A percentile compares a stretch with the other conserved stretches of the same genome.
Evolutionary conservation across 352 stramenopile species (phyloP).

Genomic region (Elongisporangium undulatum): DNA sequence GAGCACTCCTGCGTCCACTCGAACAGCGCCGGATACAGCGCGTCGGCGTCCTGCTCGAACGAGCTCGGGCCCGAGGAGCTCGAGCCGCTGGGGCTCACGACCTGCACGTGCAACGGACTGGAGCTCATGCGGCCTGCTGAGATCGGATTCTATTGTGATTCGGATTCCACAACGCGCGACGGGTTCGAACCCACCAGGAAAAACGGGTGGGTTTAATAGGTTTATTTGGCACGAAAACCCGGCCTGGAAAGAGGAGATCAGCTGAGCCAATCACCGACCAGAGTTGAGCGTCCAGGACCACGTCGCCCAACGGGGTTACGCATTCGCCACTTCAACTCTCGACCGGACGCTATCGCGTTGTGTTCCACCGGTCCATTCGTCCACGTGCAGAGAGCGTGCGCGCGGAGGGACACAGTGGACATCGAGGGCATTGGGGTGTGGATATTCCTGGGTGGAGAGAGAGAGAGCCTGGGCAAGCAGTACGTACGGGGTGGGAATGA

Average conservation of each 20-base stretch:
- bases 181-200: not conserved
- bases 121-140: not conserved
- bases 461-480: not conserved
- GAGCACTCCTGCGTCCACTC: constrained; percentile 52
- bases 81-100: not conserved
- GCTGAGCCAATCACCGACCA: not conserved
- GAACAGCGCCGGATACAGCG: constrained; percentile 53
- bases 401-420: no score
- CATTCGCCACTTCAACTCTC: not conserved
- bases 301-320: not conserved
- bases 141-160: not conserved
- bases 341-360: no score
- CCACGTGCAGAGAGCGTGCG: no score
- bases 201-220: not conserved
- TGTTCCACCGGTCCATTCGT: no score
- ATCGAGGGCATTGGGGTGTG: no score
- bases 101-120: not conserved
- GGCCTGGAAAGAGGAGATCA: not conserved
- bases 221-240: not conserved
- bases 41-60: constrained; percentile 34
- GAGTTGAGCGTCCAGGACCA: not conserved
- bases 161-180: not conserved
- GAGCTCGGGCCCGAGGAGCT: constrained; percentile 7
- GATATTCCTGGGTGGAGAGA: not conserved
- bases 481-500: not conserved